These are phyloP conservation scores for Euphorbia tirucalli DNA, from an alignment of 345 rosid species.

Conservation along the genomic window DNA sequence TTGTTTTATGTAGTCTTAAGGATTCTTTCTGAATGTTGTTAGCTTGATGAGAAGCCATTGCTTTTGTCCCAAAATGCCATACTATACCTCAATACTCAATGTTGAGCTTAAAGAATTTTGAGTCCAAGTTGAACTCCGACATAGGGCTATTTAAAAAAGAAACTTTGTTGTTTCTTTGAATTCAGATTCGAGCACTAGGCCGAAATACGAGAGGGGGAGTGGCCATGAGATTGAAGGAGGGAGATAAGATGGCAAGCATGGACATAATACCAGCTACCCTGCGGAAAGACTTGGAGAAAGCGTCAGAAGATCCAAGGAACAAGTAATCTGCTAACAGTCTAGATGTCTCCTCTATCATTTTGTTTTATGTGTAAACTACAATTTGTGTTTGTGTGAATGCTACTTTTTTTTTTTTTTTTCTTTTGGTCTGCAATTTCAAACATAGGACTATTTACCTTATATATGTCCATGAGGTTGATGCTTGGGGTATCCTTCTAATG, in stretches of 20 bases:
- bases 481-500: neutral
- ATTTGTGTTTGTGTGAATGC: neutral
- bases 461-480: neutral
- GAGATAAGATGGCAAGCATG: conserved; percentile 89
- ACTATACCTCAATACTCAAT: too few species aligned
- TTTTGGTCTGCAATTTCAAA: neutral
- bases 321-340: conserved; percentile 37
- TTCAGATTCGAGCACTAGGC: conserved; percentile 75
- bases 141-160: neutral
- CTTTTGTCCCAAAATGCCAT: too few species aligned
- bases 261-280: conserved; percentile 72
- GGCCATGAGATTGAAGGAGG: conserved; percentile 80
- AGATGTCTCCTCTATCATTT: neutral
- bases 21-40: too few species aligned
- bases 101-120: too few species aligned
- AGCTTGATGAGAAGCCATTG: too few species aligned
- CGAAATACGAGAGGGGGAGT: conserved; percentile 83
- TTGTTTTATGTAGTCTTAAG: too few species aligned
- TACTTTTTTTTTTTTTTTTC: neutral
- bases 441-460: neutral
- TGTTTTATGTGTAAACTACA: neutral
- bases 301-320: conserved; percentile 36
- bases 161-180: neutral
- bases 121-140: too few species aligned
- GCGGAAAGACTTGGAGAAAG: conserved; percentile 48